Conservation (phyloP, 2,329 filamentous ascomycete genomes). For the Neocucurbitaria cava region DNA sequence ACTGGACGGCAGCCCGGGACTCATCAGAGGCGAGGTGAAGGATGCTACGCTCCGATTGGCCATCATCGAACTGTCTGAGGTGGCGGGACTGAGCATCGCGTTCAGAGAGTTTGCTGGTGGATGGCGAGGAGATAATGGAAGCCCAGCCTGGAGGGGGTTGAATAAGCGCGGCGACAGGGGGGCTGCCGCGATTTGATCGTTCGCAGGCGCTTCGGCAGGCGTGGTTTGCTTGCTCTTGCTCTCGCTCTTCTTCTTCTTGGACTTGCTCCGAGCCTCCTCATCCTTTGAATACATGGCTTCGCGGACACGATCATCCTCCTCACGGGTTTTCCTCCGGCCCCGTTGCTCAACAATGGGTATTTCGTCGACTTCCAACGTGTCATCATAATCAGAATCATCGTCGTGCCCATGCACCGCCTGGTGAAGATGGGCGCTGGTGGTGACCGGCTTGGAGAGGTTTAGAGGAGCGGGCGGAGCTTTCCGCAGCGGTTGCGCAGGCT, state of each 20-base stretch:
- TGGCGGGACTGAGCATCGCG: constrained; percentile 59
- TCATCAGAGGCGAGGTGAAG: constrained; percentile 59
- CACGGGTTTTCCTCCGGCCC: constrained; percentile 82
- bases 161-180: constrained; percentile 41
- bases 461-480: constrained; percentile 88
- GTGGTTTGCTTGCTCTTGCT: constrained; percentile 56
- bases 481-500: constrained; percentile 60
- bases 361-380: constrained; percentile 74
- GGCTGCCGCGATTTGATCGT: constrained; percentile 22
- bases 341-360: constrained; percentile 66
- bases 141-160: constrained; percentile 38
- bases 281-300: constrained; percentile 72
- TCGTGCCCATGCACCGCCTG: constrained; percentile 61
- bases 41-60: constrained; percentile 50
- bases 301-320: constrained; percentile 83
- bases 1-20: constrained; percentile 69
- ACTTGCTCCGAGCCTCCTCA: constrained; percentile 73
- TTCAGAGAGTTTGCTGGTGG: constrained; percentile 48
- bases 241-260: constrained; percentile 70
- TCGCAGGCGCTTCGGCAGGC: constrained; percentile 25
- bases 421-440: constrained; percentile 54
- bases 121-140: constrained; percentile 49
- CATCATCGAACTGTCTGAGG: constrained; percentile 48
- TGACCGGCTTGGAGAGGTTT: constrained; percentile 65
- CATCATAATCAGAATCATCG: constrained; percentile 84